Base-by-base conservation (phyloP, 805 yeast species). In the Candida nonsorbophila region DNA sequence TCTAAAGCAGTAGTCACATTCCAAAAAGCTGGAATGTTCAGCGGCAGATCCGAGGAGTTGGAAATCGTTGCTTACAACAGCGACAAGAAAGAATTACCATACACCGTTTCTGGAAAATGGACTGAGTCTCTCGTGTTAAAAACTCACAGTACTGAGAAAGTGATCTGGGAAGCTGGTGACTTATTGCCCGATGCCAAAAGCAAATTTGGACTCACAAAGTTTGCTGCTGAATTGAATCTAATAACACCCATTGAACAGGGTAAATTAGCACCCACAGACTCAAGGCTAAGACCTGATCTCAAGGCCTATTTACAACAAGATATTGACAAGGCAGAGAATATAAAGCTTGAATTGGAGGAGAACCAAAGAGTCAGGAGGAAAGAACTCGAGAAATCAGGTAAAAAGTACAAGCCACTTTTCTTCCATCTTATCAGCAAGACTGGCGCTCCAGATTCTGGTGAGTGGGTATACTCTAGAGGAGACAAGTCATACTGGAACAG, bases 221-320 rank as follows among this genome's bases (percentile, higher is more conserved):
- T 81, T 60, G 78, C 95, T 1, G 85, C 94, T 6, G 70, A 80
- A 22, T 62, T 92, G 50, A 87, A 87, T 49, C 84, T 86, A 36
- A 72, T 88, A 22, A 84, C 95, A 0, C 60, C 51, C 3, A 56
- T 90, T 9, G 97, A 90, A 49, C 38, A 67, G 16, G 81, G 62
- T 3, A 30, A 55, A 2, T 43, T 88, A 22, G 81, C 97, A 5
- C 88, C 88, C 3, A 84, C 92, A 1, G 98, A 92, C 52, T 83
- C 96, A 6, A 74, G 98, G 47, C 55, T 78, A 25, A 72, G 98
- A 48, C 97, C 97, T 1, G 98, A 92, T 52, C 75, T 86, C 47
- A 62, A 72, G 24, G 55, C 63, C 2, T 86, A 85, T 43, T 94
- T 85, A 48, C 50, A 69, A 11, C 92, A 87, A 2, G 62, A 76